Conservation (phyloP, 2,329 filamentous ascomycete genomes). For the Aspergillus sp. region DNA sequence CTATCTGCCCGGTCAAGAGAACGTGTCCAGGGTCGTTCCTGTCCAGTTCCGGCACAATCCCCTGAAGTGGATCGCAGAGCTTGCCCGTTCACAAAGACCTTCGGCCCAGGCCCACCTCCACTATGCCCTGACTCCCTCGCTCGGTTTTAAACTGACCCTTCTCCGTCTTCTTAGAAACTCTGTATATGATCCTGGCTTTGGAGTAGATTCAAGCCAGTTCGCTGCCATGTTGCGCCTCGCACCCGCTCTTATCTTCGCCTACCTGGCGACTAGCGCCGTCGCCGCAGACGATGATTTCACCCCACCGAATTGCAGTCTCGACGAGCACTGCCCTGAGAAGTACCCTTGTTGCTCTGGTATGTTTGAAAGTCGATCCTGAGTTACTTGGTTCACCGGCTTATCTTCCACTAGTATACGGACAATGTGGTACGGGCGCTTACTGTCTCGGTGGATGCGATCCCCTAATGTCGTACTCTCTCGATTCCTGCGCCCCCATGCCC, state of each 20-base stretch:
- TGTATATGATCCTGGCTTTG: slow-evolving; percentile 26
- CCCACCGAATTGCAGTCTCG: slow-evolving; percentile 42
- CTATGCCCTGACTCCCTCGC: background rate
- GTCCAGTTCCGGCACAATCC: slow-evolving; percentile 1
- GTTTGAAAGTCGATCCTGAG: slow-evolving; percentile 45
- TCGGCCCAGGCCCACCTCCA: slow-evolving; percentile 1
- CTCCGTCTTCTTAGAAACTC: slow-evolving; percentile 13
- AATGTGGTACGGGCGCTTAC: slow-evolving; percentile 92
- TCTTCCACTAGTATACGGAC: slow-evolving; percentile 73
- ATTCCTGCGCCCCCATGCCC: slow-evolving; percentile 83
- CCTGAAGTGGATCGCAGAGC: slow-evolving; percentile 8
- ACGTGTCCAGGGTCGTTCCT: background rate
- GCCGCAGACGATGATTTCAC: slow-evolving; percentile 28
- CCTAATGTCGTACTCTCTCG: slow-evolving; percentile 76
- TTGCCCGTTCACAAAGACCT: slow-evolving; percentile 4
- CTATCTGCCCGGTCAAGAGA: background rate
- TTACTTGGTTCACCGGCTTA: background rate
- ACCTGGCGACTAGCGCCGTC: slow-evolving; percentile 38
- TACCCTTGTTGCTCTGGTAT: slow-evolving; percentile 81
- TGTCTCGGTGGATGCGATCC: slow-evolving; percentile 96
- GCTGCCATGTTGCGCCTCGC: slow-evolving; percentile 42
- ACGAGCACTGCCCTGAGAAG: slow-evolving; percentile 69
- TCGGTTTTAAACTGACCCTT: slow-evolving; percentile 13
- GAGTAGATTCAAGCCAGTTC: slow-evolving; percentile 20
- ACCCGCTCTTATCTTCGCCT: slow-evolving; percentile 38